phyloP scores from a whole-genome alignment of 441 rosid genomes.

The Euphorbia neoarborescens region DNA sequence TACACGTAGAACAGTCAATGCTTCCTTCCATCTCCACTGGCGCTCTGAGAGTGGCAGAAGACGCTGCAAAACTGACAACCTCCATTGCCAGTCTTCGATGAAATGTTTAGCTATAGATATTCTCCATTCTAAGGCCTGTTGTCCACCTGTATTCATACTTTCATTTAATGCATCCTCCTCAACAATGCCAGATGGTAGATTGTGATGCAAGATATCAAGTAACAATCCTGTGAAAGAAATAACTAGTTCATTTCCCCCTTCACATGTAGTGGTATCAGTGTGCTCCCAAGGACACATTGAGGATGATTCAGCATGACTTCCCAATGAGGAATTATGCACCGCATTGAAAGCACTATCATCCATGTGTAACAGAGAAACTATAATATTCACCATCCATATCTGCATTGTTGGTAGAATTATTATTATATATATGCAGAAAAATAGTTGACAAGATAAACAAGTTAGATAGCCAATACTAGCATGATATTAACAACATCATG shows the following conservation, averaged over 20 bases:
- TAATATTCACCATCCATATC: conserved; percentile 87
- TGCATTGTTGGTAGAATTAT: conserved; percentile 38
- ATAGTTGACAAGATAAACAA: conserved; percentile 3
- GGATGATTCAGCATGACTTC: conserved; percentile 41
- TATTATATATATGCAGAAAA: conserved; percentile 26
- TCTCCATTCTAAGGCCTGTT: conserved; percentile 92
- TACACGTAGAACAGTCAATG: conserved; percentile 77
- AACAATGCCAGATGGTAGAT: conserved; percentile 50
- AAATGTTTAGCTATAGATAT: conserved; percentile 59
- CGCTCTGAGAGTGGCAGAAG: conserved; percentile 86
- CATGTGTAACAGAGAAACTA: conserved; percentile 84
- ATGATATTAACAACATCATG: neutral
- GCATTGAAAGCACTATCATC: conserved; percentile 67
- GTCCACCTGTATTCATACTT: conserved; percentile 45
- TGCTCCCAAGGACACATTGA: conserved; percentile 37
- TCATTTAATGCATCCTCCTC: conserved; percentile 56
- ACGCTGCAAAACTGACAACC: conserved; percentile 81
- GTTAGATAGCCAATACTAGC: neutral
- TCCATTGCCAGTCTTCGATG: conserved; percentile 98
- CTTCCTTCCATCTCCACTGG: conserved; percentile 93
- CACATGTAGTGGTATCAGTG: conserved; percentile 37
- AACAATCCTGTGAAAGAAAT: conserved; percentile 68
- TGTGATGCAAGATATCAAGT: conserved; percentile 58
- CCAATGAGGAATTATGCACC: conserved; percentile 46
- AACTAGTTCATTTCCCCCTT: conserved; percentile 68